Conservation (phyloP, 179 eudicot genomes). For the Patellifolia procumbens region DNA sequence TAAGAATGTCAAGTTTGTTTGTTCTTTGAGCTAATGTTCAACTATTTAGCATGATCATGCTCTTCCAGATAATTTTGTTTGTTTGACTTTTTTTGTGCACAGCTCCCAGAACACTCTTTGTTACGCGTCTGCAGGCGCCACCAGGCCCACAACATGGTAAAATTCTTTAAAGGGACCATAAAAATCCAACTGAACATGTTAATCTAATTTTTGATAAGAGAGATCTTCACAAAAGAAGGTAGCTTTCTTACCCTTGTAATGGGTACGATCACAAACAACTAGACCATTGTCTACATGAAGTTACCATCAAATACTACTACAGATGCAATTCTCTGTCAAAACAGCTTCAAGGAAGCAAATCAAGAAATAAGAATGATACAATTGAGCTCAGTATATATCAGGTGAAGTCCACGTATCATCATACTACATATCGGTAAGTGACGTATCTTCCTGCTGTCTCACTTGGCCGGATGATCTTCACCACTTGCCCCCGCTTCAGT, state of each 20-base stretch:
- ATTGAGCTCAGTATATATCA: neutral
- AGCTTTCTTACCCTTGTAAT: neutral
- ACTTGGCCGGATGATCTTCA: constrained; percentile 78
- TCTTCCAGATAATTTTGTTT: too few relatives aligned
- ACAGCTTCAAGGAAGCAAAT: neutral
- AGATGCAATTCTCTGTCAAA: neutral
- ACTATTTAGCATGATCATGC: too few relatives aligned
- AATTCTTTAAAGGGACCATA: neutral
- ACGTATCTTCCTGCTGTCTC: constrained; percentile 84
- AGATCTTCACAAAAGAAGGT: neutral
- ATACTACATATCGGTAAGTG: constrained; percentile 68
- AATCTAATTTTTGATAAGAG: neutral
- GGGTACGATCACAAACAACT: neutral
- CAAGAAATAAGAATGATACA: neutral
- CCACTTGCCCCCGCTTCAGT: constrained; percentile 75
- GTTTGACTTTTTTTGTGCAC: too few relatives aligned
- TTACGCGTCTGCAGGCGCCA: too few relatives aligned
- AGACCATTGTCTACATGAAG: neutral
- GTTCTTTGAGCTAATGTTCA: too few relatives aligned
- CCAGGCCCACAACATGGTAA: too few relatives aligned
- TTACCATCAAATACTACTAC: neutral
- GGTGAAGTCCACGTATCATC: neutral
- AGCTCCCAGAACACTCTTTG: too few relatives aligned
- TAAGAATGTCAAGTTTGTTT: too few relatives aligned
- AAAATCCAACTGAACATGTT: neutral